Evolutionary conservation across 805 yeast species (phyloP).

Genomic region (Lipomyces sp.): DNA sequence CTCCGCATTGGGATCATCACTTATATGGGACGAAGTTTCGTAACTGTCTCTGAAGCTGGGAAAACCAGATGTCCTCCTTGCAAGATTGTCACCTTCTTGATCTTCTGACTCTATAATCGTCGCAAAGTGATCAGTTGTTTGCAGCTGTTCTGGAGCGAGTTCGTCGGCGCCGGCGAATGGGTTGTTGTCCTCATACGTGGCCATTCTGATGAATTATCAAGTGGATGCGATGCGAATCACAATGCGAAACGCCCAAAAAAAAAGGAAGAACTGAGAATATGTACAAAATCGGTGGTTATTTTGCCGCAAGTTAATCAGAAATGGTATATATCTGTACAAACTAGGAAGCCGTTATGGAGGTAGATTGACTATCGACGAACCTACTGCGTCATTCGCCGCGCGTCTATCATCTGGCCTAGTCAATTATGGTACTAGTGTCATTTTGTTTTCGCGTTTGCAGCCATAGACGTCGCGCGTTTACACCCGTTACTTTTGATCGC

Average conservation of each 20-base stretch:
- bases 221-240: neutral
- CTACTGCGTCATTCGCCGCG: neutral
- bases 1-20: constrained; percentile 8
- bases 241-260: neutral
- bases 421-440: neutral
- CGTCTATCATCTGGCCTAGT: neutral
- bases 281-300: neutral
- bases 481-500: too few relatives aligned
- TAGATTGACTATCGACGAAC: neutral
- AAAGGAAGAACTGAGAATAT: neutral
- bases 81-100: constrained; percentile 12
- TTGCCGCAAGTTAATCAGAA: neutral
- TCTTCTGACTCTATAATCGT: constrained; percentile 21
- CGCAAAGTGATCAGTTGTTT: constrained; percentile 36
- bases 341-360: neutral
- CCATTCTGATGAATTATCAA: constrained; percentile 15
- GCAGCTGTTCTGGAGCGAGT: constrained; percentile 27
- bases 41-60: constrained; percentile 35
- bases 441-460: neutral
- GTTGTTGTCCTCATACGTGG: constrained; percentile 52
- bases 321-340: neutral
- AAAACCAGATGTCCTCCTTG: constrained; percentile 20
- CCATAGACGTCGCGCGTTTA: neutral
- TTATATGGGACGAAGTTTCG: constrained; percentile 31
- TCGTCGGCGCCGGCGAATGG: constrained; percentile 48